Evolutionary conservation across 2,329 filamentous ascomycete species (phyloP), one percentile per base, ranked within the genome.

Genomic region (Hypomyces perniciosus): DNA sequence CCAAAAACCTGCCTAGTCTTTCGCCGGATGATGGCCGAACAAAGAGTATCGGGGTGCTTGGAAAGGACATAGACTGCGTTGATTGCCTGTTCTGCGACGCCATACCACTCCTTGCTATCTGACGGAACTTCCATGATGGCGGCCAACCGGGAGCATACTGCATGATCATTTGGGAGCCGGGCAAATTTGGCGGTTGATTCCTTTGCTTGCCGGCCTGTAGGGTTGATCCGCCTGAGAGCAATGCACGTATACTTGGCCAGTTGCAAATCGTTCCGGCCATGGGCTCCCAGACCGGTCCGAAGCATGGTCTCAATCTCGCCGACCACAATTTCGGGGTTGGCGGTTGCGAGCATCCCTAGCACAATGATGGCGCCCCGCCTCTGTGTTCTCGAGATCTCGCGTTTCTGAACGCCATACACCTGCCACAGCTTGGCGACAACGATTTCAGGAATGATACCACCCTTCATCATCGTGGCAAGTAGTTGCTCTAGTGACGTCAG

Each of bases 401-500:
- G 85, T 72, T 86, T 93, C 64, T 96, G 91, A 41, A 96, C 86
- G 37, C 92, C 90, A 63, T 99, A 99, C 3, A 99, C 91, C 63
- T 96, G 90, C 93, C 95, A 99, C 5, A 99, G 75, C 72, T 97
- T 99, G 47, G 86, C 80, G 44, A 97, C 80, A 45, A 99, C 92
- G 1, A 86, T 74, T 20, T 95, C 90, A 2, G 88, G 86, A 55
- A 99, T 85, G 66, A 91, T 80, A 10, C 90, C 89, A 35, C 86
- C 85, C 70, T 91, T 95, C 89, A 96, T 96, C 93, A 99, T 99
- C 0, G 90, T 97, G 55, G 88, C 90, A 6, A 99, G 77, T 4
- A 99, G 77, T 68, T 99, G 93, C 69, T 99, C 93, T 7, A 99
- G 77, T 43, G 90, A 97, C 0, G 93, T 99, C 49, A 99, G 74